Conservation (phyloP, 306 rosid genomes). For the Acacia acuminata region DNA sequence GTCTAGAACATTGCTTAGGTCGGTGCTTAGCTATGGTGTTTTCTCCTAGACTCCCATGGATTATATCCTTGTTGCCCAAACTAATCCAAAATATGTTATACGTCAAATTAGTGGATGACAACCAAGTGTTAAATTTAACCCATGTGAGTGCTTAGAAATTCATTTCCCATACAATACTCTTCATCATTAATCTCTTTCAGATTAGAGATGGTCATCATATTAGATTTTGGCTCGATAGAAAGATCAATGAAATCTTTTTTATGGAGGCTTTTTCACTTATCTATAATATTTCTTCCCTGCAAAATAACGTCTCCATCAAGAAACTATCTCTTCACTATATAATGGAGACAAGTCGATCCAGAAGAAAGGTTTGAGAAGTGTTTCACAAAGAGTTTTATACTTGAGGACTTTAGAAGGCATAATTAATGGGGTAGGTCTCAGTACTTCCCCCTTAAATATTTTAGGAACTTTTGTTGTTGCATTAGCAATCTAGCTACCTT, state of each 20-base stretch:
- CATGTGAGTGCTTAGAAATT: neutral
- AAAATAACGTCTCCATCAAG: neutral
- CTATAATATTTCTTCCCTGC: neutral
- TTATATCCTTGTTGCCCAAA: neutral
- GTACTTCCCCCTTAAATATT: neutral
- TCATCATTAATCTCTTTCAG: neutral
- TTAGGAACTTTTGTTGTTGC: neutral
- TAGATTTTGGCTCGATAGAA: neutral
- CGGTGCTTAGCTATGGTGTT: neutral
- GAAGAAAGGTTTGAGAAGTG: neutral
- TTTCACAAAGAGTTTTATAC: neutral
- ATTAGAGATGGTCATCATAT: neutral
- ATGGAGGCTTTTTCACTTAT: neutral
- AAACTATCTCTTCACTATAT: neutral
- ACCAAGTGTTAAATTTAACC: neutral
- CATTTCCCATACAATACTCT: neutral
- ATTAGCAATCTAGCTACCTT: neutral
- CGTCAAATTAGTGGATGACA: neutral
- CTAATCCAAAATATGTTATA: neutral
- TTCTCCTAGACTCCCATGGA: neutral
- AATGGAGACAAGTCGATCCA: neutral
- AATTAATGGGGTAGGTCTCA: neutral
- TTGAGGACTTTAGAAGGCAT: neutral
- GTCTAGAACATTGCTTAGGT: neutral
- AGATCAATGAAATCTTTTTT: neutral